phyloP scores from a whole-genome alignment of 164 flowering plant genomes.

The Sextonia rubra region DNA sequence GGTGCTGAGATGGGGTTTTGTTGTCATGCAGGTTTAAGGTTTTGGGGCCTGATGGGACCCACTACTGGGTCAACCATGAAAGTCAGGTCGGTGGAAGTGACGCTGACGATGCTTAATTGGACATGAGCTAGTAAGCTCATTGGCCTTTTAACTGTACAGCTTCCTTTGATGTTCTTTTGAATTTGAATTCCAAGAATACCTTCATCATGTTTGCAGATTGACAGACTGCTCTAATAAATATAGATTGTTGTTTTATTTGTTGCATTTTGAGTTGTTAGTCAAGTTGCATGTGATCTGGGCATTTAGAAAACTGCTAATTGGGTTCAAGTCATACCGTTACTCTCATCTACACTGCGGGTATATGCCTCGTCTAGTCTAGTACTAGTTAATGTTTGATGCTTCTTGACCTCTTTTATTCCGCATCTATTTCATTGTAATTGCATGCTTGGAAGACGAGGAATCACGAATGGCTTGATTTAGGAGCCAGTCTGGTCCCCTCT shows the following conservation, averaged over 20 bases:
- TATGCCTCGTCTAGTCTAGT: background rate
- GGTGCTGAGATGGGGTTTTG: slow-evolving; percentile 3
- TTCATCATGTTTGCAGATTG: background rate
- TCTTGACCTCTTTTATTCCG: background rate
- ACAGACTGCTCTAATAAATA: background rate
- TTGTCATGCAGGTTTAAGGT: slow-evolving; percentile 58
- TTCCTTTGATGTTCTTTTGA: slow-evolving; percentile 15
- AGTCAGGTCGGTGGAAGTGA: slow-evolving; percentile 63
- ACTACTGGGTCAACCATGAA: slow-evolving; percentile 56
- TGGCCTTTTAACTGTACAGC: slow-evolving; percentile 39
- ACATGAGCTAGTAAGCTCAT: background rate
- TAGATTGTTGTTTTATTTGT: background rate
- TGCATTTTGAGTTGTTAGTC: background rate
- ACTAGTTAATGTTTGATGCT: background rate
- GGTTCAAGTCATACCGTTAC: background rate
- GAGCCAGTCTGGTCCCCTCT: no score
- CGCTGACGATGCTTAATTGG: slow-evolving; percentile 59
- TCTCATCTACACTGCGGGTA: no score
- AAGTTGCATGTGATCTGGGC: background rate
- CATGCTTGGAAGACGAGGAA: background rate
- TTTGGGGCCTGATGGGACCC: slow-evolving; percentile 71
- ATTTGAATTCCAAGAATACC: background rate
- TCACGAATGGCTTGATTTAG: no score
- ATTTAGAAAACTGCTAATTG: background rate
- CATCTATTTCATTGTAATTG: background rate